Evolutionary conservation across 1,139 yeast genomes (phyloP).

Genomic region (Kodamaea suecica): DNA sequence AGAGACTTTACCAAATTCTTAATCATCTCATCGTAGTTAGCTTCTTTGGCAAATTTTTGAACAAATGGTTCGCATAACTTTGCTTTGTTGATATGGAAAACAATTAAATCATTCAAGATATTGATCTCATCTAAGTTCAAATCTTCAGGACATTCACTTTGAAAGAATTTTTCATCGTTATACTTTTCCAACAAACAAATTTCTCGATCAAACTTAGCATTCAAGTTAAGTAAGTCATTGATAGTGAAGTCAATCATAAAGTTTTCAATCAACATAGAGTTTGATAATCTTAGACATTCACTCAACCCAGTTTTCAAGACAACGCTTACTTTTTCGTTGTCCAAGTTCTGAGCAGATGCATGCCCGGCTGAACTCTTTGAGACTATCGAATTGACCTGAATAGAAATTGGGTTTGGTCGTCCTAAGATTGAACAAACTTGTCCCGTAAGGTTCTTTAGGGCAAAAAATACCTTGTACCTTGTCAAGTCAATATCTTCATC

Average conservation of each 20-base stretch:
- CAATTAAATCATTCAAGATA: constrained; percentile 43
- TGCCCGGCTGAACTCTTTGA: constrained; percentile 22
- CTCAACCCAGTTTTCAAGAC: constrained; percentile 45
- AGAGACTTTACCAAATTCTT: constrained; percentile 37
- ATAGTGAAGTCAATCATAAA: constrained; percentile 46
- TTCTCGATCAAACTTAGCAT: constrained; percentile 41
- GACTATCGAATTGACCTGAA: constrained; percentile 43
- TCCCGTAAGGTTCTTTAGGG: constrained; percentile 45
- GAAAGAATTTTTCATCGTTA: constrained; percentile 16
- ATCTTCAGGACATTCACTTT: constrained; percentile 4
- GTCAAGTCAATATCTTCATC: constrained; percentile 31
- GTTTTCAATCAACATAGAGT: constrained; percentile 51
- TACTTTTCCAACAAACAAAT: constrained; percentile 28
- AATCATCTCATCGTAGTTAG: constrained; percentile 25
- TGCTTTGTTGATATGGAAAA: constrained; percentile 48
- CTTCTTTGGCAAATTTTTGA: constrained; percentile 33
- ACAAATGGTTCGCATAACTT: constrained; percentile 53
- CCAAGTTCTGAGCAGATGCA: constrained; percentile 19
- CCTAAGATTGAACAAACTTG: constrained; percentile 53
- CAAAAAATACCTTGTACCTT: constrained; percentile 49
- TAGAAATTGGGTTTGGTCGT: constrained; percentile 54
- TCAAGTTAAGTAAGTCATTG: constrained; percentile 38
- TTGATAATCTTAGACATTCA: constrained; percentile 48
- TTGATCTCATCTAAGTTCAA: constrained; percentile 32
- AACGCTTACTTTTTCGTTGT: constrained; percentile 27